phyloP scores from a whole-genome alignment of 345 rosid genomes.

The Eutrema japonicum region DNA sequence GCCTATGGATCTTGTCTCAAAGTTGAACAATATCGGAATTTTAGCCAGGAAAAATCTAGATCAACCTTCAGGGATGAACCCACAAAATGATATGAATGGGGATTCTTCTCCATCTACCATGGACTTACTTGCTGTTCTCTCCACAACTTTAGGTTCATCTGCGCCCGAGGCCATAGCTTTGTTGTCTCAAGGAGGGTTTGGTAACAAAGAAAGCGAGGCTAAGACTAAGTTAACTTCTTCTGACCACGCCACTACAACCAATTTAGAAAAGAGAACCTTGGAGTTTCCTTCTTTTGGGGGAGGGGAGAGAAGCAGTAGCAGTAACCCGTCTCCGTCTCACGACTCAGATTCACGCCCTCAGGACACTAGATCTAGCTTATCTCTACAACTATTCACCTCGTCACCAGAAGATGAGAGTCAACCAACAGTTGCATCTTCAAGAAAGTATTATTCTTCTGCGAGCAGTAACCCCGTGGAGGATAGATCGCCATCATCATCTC shows the following conservation, averaged over 20 bases:
- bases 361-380: constrained; percentile 59
- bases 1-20: constrained; percentile 67
- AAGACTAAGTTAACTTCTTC: constrained; percentile 52
- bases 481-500: constrained; percentile 79
- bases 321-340: constrained; percentile 65
- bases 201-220: constrained; percentile 56
- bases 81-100: constrained; percentile 48
- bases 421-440: constrained; percentile 66
- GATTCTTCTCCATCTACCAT: constrained; percentile 59
- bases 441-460: constrained; percentile 85
- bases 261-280: constrained; percentile 49
- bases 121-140: constrained; percentile 80
- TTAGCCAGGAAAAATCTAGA: constrained; percentile 53
- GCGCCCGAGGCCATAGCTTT: constrained; percentile 58
- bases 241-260: constrained; percentile 45
- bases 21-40: constrained; percentile 54
- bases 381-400: constrained; percentile 74
- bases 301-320: constrained; percentile 65
- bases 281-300: constrained; percentile 54
- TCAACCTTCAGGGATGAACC: constrained; percentile 45
- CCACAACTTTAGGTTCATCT: constrained; percentile 65
- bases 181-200: constrained; percentile 61
- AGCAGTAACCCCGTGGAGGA: constrained; percentile 89
- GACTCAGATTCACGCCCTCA: constrained; percentile 71
- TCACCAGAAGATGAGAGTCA: constrained; percentile 70